Base-by-base conservation (phyloP, 148 eudicot species). In the Beta vulgaris region DNA sequence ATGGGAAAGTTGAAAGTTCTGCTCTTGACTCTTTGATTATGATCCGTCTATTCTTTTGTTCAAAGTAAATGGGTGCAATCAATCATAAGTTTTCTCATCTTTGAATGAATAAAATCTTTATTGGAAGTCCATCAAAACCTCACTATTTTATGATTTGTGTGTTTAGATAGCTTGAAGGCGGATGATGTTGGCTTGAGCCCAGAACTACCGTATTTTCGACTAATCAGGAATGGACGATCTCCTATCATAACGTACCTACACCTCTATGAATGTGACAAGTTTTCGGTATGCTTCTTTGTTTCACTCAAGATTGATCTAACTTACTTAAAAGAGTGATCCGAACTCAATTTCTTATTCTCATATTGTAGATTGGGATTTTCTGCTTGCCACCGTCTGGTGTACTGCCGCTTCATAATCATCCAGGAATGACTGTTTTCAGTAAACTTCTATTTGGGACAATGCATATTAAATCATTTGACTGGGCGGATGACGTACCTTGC, bases 331-430 rank as follows among this genome's bases (percentile, higher is more conserved):
- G 51, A 28, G 35, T 25, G 7, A 34, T 25, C 1, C 6, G 6
- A 66, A 16, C 21, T 19, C 37, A n/a, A 64, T 2, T 18, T 4
- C 11, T 26, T 43, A 7, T 40, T n/a, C 6, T 7, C 25, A 25
- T 19, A 0, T 74, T 68, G 78, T 85, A 93, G 98, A 93, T 93
- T 76, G 96, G 92, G 4, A 89, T 93, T 49, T 93, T 93, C 80
- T 91, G 96, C 79, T 83, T 93, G 86, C 98, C 98, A 12, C 93
- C 93, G 21, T 84, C 88, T 28, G 87, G 87, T 57, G 88, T 88
- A 55, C 84, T 93, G 57, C 97, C 97, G 34, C 93, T 93, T 49
- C 98, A 93, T 67, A 89, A 93, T 74, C 98, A 93, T 79, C 98
- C 98, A 3, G 91, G 86, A 35, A 93, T 93, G 98, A 93, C 96